Evolutionary conservation across 768 basidiomycete genomes (phyloP).

Genomic region (Hypholoma sublateritium): DNA sequence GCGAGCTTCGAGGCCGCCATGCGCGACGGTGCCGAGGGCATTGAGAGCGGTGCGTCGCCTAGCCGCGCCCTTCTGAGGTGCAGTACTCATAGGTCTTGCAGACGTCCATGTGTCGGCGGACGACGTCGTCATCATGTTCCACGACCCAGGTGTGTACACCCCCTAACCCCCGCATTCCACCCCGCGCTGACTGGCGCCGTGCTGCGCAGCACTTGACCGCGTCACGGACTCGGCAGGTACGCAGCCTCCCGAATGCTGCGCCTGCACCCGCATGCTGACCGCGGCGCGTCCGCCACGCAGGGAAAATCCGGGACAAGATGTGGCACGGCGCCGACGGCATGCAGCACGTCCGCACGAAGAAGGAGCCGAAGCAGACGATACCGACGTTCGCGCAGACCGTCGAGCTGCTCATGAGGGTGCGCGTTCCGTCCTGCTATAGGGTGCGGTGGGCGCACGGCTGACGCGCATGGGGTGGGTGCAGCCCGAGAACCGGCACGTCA

Average conservation of each 20-base stretch:
- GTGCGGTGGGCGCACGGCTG: not conserved
- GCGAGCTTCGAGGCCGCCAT: conserved; percentile 95
- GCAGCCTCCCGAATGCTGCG: not conserved
- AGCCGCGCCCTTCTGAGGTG: not conserved
- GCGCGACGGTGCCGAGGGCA: conserved; percentile 91
- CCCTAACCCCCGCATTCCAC: conserved; percentile 12
- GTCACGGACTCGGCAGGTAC: conserved; percentile 80
- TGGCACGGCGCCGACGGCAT: conserved; percentile 76
- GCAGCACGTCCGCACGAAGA: conserved; percentile 76
- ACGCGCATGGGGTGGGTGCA: conserved; percentile 22
- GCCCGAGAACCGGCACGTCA: conserved; percentile 76
- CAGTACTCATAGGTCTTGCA: conserved; percentile 42
- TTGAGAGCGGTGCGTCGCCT: conserved; percentile 83
- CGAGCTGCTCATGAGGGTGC: conserved; percentile 71
- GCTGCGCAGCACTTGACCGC: conserved; percentile 55
- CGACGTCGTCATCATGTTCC: conserved; percentile 90
- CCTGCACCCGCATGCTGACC: conserved; percentile 16
- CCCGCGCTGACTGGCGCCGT: not conserved
- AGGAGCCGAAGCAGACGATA: conserved; percentile 81
- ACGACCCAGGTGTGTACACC: conserved; percentile 70
- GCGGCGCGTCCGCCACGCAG: conserved; percentile 32
- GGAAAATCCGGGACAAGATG: conserved; percentile 63
- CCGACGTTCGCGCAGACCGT: conserved; percentile 90
- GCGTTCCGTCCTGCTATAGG: conserved; percentile 21
- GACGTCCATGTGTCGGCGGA: conserved; percentile 95